A percentile compares a stretch with the other conserved stretches of the same genome.
These are phyloP conservation scores for Drechslerella stenobrocha DNA, from an alignment of 2,329 filamentous ascomycete genomes.

Conservation along the genomic window DNA sequence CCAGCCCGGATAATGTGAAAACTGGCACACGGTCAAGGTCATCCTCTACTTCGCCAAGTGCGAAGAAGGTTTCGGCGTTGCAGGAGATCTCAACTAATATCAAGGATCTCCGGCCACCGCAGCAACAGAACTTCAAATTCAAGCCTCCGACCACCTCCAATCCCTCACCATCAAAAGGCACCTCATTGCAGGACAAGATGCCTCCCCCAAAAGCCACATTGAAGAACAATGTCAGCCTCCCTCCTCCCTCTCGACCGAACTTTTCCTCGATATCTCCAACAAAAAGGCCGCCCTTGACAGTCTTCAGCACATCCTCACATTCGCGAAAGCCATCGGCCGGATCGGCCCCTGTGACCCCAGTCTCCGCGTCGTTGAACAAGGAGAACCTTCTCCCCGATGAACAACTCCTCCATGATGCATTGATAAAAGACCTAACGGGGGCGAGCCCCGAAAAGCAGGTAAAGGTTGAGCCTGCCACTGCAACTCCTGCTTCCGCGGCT, in stretches of 20 bases:
- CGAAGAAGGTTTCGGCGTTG: slow-evolving; percentile 40
- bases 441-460: slow-evolving; percentile 27
- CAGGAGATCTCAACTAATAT: slow-evolving; percentile 46
- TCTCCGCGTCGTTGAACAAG: slow-evolving; percentile 44
- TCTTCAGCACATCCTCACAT: slow-evolving; percentile 46
- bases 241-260: slow-evolving; percentile 38
- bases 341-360: slow-evolving; percentile 27
- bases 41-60: slow-evolving; percentile 41
- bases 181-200: slow-evolving; percentile 47
- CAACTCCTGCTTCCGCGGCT: slow-evolving; percentile 16
- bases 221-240: slow-evolving; percentile 42
- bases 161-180: slow-evolving; percentile 38
- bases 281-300: slow-evolving; percentile 35
- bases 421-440: slow-evolving; percentile 45
- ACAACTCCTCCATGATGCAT: slow-evolving; percentile 43
- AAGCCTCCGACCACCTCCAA: slow-evolving; percentile 48
- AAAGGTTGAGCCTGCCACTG: slow-evolving; percentile 8
- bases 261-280: slow-evolving; percentile 42
- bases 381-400: slow-evolving; percentile 46
- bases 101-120: slow-evolving; percentile 44
- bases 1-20: slow-evolving; percentile 41
- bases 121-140: slow-evolving; percentile 48
- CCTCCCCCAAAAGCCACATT: slow-evolving; percentile 38
- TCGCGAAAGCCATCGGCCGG: slow-evolving; percentile 31
- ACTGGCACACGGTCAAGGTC: slow-evolving; percentile 43